Evolutionary conservation across 768 basidiomycete species (phyloP).

Genomic region (Lentinula edodes): DNA sequence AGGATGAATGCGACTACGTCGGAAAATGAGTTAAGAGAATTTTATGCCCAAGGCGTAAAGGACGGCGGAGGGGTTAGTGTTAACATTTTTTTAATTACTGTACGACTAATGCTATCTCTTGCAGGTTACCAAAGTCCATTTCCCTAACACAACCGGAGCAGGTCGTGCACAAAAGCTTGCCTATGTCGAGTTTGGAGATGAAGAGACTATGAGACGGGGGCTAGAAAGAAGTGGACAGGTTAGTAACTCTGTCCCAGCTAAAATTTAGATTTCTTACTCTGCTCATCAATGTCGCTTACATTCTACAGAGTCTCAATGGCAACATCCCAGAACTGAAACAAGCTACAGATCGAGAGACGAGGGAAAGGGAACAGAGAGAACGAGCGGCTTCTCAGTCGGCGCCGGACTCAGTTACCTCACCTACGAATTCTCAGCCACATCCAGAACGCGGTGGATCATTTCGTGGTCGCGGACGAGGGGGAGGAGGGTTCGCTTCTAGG

Average conservation of each 20-base stretch:
- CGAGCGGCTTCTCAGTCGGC: constrained; percentile 10
- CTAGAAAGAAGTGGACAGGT: constrained; percentile 61
- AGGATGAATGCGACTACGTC: constrained; percentile 45
- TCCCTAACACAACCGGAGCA: constrained; percentile 39
- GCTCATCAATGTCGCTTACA: no score
- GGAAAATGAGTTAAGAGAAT: constrained; percentile 68
- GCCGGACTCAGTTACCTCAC: constrained; percentile 16
- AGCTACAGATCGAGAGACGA: constrained; percentile 52
- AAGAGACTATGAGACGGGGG: constrained; percentile 67
- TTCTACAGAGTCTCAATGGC: constrained; percentile 63
- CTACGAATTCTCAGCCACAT: background rate
- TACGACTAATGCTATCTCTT: background rate
- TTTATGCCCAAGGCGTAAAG: constrained; percentile 65
- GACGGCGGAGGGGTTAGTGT: constrained; percentile 43
- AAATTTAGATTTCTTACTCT: no score
- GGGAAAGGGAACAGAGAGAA: constrained; percentile 8
- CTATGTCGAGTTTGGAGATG: constrained; percentile 88
- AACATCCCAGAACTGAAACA: constrained; percentile 43
- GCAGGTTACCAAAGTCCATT: constrained; percentile 65
- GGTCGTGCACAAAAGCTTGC: constrained; percentile 57
- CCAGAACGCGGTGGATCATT: constrained; percentile 22
- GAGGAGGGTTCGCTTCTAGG: constrained; percentile 56
- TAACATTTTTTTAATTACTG: background rate
- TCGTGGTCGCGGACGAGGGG: constrained; percentile 50
- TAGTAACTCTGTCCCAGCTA: constrained; percentile 11